Conservation (phyloP, 2,329 filamentous ascomycete species). For the Scorias spongiosa region DNA sequence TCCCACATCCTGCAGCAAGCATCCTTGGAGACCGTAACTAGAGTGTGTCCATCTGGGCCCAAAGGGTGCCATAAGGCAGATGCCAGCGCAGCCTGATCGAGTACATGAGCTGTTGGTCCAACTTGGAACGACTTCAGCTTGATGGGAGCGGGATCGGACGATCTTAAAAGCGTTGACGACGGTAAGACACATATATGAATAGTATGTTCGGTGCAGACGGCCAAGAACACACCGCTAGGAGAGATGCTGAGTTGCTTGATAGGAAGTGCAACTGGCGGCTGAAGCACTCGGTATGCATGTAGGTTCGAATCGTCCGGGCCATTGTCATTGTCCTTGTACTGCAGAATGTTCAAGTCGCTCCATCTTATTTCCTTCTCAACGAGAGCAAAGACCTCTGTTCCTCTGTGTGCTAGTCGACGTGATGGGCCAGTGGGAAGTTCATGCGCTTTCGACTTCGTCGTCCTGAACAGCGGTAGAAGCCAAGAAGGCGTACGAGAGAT, state of each 20-base stretch:
- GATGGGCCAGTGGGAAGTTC: slow-evolving; percentile 25
- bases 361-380: slow-evolving; percentile 83
- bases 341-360: slow-evolving; percentile 48
- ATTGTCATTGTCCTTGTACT: slow-evolving; percentile 1
- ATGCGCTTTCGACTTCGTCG: slow-evolving; percentile 5
- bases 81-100: slow-evolving; percentile 64
- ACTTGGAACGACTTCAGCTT: slow-evolving; percentile 78
- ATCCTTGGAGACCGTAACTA: slow-evolving; percentile 80
- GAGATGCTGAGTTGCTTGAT: slow-evolving; percentile 79
- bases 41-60: slow-evolving; percentile 61
- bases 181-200: slow-evolving; percentile 79
- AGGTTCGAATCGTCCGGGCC: slow-evolving; percentile 2
- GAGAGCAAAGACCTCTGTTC: slow-evolving; percentile 78
- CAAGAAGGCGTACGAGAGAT: not conserved
- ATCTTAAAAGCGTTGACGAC: slow-evolving; percentile 59
- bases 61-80: slow-evolving; percentile 87
- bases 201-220: slow-evolving; percentile 74
- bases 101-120: slow-evolving; percentile 83
- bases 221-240: slow-evolving; percentile 65
- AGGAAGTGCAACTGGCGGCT: slow-evolving; percentile 60
- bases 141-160: slow-evolving; percentile 51
- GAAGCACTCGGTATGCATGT: slow-evolving; percentile 44
- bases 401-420: slow-evolving; percentile 60
- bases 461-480: slow-evolving; percentile 1
- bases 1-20: slow-evolving; percentile 87